Conservation (phyloP, 495 filamentous ascomycete genomes). For the Terfezia boudieri region DNA sequence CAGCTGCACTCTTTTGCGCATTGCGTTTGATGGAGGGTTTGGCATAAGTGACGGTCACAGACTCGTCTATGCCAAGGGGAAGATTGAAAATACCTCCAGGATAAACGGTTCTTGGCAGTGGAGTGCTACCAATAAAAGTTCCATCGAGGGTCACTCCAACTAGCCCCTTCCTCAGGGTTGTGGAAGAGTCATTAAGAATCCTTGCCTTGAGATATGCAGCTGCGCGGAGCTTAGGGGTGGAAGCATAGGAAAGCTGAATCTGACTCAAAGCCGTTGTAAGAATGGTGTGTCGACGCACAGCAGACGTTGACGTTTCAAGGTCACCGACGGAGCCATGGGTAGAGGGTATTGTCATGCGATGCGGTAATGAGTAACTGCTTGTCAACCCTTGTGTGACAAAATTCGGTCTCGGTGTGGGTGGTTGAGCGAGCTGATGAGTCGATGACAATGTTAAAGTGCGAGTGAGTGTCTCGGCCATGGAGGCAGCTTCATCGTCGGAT, state of each 20-base stretch:
- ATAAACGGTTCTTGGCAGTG: conserved; percentile 33
- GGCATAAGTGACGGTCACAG: conserved; percentile 35
- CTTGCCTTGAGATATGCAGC: conserved; percentile 44
- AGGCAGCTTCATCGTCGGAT: not conserved
- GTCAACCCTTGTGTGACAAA: conserved; percentile 23
- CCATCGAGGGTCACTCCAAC: conserved; percentile 46
- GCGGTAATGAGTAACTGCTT: conserved; percentile 32
- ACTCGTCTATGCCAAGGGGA: conserved; percentile 42
- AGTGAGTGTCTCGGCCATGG: not conserved
- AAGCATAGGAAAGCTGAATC: conserved; percentile 19
- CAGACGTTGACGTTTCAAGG: conserved; percentile 12
- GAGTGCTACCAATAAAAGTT: conserved; percentile 39
- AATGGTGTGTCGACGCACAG: conserved; percentile 22
- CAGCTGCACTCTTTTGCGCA: conserved; percentile 24
- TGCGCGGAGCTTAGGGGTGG: conserved; percentile 43
- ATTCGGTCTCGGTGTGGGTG: not conserved
- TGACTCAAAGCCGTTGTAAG: conserved; percentile 21
- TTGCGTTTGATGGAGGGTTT: conserved; percentile 35
- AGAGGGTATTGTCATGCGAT: conserved; percentile 26
- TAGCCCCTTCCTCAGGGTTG: conserved; percentile 37
- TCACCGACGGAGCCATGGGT: conserved; percentile 17
- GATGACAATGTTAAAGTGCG: not conserved
- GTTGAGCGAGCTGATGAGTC: not conserved
- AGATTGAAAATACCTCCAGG: conserved; percentile 25
- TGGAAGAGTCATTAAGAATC: conserved; percentile 33